These are phyloP conservation scores for Fimicolochytrium jonesii DNA, from an alignment of 192 early-diverging fungal species.

Conservation along the genomic window DNA sequence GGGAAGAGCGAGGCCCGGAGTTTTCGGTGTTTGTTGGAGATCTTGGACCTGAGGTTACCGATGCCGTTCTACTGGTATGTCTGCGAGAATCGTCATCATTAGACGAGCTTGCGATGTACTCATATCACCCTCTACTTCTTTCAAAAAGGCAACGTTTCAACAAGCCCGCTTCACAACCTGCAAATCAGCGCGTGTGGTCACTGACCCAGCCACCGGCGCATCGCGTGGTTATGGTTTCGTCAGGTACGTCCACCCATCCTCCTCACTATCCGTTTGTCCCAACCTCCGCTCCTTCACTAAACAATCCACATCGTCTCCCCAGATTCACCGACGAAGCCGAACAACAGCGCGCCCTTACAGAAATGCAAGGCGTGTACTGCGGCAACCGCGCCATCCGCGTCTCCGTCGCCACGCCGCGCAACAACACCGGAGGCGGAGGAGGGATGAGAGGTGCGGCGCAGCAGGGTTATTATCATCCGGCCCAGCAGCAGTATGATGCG, in stretches of 20 bases:
- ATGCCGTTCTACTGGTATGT: constrained; percentile 71
- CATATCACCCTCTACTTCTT: no score
- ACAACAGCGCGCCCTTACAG: constrained; percentile 78
- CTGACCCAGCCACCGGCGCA: constrained; percentile 75
- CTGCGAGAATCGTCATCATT: no score
- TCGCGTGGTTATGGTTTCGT: constrained; percentile 94
- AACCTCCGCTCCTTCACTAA: no score
- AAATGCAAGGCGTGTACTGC: constrained; percentile 82
- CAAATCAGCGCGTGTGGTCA: constrained; percentile 91
- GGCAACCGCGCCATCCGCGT: constrained; percentile 87
- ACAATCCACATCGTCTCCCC: no score
- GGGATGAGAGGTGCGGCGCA: neutral
- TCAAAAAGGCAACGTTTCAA: constrained; percentile 76
- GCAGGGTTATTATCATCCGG: neutral
- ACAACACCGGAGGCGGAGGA: neutral
- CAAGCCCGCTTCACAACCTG: constrained; percentile 77
- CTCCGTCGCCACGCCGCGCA: constrained; percentile 74
- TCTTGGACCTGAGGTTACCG: constrained; percentile 84
- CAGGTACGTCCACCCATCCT: no score
- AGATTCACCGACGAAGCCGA: constrained; percentile 84
- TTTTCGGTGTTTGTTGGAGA: constrained; percentile 96
- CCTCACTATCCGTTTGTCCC: no score
- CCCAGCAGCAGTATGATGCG: constrained; percentile 53
- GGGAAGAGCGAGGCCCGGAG: constrained; percentile 65
- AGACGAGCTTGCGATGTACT: no score